phyloP scores from a whole-genome alignment of 2,329 filamentous ascomycete species.

The Ophiostoma ips region DNA sequence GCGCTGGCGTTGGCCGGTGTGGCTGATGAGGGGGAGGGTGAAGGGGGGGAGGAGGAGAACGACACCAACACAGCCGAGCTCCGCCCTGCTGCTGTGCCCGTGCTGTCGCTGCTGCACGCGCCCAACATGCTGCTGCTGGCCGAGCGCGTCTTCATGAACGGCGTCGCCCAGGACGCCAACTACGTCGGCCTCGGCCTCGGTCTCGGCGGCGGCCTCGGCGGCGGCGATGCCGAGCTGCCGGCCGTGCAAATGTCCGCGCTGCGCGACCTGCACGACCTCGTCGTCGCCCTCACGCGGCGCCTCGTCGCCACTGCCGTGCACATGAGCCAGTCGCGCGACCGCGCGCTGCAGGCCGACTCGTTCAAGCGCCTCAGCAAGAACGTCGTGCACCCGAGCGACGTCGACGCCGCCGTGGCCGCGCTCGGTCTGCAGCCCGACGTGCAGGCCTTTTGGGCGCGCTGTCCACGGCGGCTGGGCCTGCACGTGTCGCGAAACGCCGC shows the following conservation, averaged over 20 bases:
- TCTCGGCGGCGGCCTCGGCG: constrained; percentile 41
- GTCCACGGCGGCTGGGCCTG: constrained; percentile 35
- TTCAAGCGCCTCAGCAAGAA: constrained; percentile 14
- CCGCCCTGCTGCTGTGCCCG: constrained; percentile 22
- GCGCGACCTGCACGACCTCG: constrained; percentile 59
- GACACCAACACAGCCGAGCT: not conserved
- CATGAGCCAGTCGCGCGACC: constrained; percentile 54
- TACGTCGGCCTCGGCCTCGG: constrained; percentile 46
- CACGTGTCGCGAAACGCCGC: constrained; percentile 26
- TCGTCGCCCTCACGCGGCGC: constrained; percentile 52
- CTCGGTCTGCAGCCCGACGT: constrained; percentile 28
- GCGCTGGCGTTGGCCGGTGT: constrained; percentile 7
- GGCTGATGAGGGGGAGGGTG: not conserved
- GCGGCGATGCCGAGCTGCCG: constrained; percentile 43
- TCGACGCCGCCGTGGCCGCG: constrained; percentile 33
- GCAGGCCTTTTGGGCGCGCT: constrained; percentile 31
- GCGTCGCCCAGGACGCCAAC: constrained; percentile 44
- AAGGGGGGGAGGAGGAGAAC: not conserved
- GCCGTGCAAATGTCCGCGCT: constrained; percentile 62
- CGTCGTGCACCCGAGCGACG: constrained; percentile 30
- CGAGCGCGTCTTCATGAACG: constrained; percentile 63
- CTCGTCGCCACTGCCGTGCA: constrained; percentile 55
- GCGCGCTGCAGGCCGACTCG: constrained; percentile 28
- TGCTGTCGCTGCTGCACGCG: constrained; percentile 43
- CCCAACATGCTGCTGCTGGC: constrained; percentile 50